These are phyloP conservation scores for Dichotomopilus funicola DNA, from an alignment of 2,329 filamentous ascomycete species.

Conservation along the genomic window DNA sequence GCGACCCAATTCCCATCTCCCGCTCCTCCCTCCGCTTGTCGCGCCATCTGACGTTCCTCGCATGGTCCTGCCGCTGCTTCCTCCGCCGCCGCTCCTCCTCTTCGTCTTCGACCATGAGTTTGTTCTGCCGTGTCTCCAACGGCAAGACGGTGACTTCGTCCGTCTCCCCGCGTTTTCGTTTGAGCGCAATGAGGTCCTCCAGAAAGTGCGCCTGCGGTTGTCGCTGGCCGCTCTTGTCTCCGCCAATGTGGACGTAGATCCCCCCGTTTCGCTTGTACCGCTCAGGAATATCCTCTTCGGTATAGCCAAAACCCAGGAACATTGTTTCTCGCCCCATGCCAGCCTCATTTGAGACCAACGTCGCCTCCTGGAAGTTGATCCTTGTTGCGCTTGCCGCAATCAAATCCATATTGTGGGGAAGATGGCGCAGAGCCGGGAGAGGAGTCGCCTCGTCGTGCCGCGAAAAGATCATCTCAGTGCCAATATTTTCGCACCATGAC, in stretches of 20 bases:
- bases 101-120: slow-evolving; percentile 37
- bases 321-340: not conserved
- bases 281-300: slow-evolving; percentile 21
- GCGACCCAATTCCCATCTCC: slow-evolving; percentile 5
- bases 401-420: slow-evolving; percentile 58
- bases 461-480: slow-evolving; percentile 73
- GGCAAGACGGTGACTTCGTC: slow-evolving; percentile 60
- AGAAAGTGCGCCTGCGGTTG: slow-evolving; percentile 52
- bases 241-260: slow-evolving; percentile 40
- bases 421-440: slow-evolving; percentile 43
- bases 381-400: slow-evolving; percentile 65
- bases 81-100: slow-evolving; percentile 33
- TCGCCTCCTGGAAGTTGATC: slow-evolving; percentile 60
- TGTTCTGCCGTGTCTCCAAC: slow-evolving; percentile 28
- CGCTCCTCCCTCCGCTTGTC: slow-evolving; percentile 15
- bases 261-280: slow-evolving; percentile 26
- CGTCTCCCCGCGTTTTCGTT: slow-evolving; percentile 55
- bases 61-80: slow-evolving; percentile 25
- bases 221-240: slow-evolving; percentile 42
- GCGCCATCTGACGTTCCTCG: slow-evolving; percentile 20
- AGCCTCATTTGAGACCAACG: slow-evolving; percentile 43
- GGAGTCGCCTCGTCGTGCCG: slow-evolving; percentile 36
- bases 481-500: slow-evolving; percentile 74
- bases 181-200: slow-evolving; percentile 58
- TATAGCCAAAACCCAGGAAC: slow-evolving; percentile 2